Percentiles rank a stretch among this genome's conserved stretches.
Conservation (phyloP, 23 red algal genomes). For the Cyanidiococcus yangmingshanensis region DNA sequence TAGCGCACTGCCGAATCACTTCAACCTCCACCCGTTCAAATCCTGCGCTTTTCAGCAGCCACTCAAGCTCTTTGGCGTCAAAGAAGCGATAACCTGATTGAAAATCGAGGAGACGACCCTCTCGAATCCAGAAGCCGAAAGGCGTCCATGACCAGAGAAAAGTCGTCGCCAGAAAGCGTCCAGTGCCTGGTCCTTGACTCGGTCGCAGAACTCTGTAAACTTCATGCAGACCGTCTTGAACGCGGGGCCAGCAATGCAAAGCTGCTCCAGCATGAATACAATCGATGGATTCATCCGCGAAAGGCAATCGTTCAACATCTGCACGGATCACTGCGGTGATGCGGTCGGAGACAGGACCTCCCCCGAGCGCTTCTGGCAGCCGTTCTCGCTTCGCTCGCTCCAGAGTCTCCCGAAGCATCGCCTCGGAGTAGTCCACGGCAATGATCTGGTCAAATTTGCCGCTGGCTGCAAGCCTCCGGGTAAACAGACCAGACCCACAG, state of each 20-base stretch:
- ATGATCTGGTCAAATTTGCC: constrained; percentile 33
- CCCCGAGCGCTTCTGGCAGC: constrained; percentile 14
- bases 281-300: constrained; percentile 32
- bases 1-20: constrained; percentile 17
- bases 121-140: background rate
- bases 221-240: constrained; percentile 79
- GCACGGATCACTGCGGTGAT: constrained; percentile 39
- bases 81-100: constrained; percentile 49
- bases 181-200: constrained; percentile 20
- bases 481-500: constrained; percentile 70
- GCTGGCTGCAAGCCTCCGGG: constrained; percentile 41
- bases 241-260: constrained; percentile 81
- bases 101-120: background rate
- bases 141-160: constrained; percentile 28
- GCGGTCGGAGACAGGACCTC: background rate
- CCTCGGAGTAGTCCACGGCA: constrained; percentile 54
- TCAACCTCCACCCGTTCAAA: constrained; percentile 58
- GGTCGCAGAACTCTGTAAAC: constrained; percentile 49
- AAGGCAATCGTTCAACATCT: constrained; percentile 62
- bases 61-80: constrained; percentile 46
- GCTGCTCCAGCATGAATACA: constrained; percentile 72
- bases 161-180: constrained; percentile 76
- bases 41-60: constrained; percentile 42
- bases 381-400: constrained; percentile 17
- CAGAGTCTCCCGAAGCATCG: constrained; percentile 67